These are phyloP conservation scores for Chamaecyparis obtusa DNA, from an alignment of 75 land plant genomes.

Conservation along the genomic window DNA sequence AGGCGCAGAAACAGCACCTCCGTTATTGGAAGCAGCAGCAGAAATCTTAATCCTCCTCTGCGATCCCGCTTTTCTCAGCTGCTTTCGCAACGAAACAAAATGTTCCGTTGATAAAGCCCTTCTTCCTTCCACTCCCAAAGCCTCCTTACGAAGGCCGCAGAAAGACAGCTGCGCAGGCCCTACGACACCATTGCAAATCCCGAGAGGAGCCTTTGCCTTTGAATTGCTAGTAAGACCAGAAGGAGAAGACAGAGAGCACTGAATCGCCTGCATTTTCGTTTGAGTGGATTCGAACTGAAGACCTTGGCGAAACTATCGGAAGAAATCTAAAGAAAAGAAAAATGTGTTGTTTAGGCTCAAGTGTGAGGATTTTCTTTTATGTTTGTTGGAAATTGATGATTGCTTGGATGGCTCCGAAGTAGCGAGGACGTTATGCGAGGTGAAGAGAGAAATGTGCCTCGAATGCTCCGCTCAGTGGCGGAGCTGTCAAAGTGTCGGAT, in stretches of 20 bases:
- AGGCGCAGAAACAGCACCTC: slow-evolving; percentile 23
- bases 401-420: background rate
- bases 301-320: background rate
- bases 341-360: background rate
- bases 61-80: slow-evolving; percentile 2
- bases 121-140: slow-evolving; percentile 16
- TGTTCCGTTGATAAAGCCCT: background rate
- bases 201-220: background rate
- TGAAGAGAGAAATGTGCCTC: background rate
- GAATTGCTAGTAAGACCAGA: background rate
- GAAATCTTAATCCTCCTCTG: slow-evolving; percentile 13
- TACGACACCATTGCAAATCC: background rate
- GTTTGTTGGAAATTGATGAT: background rate
- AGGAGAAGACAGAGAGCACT: background rate
- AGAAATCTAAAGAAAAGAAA: background rate
- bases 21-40: slow-evolving; percentile 33
- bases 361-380: background rate
- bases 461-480: slow-evolving; percentile 4
- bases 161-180: slow-evolving; percentile 33
- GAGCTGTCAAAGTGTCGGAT: background rate
- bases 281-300: background rate
- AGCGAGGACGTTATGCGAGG: background rate
- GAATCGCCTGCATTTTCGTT: slow-evolving; percentile 9
- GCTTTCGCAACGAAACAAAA: background rate
- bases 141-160: slow-evolving; percentile 55